Base-by-base conservation (phyloP, 1,139 yeast genomes). In the Yamadazyma sp. region DNA sequence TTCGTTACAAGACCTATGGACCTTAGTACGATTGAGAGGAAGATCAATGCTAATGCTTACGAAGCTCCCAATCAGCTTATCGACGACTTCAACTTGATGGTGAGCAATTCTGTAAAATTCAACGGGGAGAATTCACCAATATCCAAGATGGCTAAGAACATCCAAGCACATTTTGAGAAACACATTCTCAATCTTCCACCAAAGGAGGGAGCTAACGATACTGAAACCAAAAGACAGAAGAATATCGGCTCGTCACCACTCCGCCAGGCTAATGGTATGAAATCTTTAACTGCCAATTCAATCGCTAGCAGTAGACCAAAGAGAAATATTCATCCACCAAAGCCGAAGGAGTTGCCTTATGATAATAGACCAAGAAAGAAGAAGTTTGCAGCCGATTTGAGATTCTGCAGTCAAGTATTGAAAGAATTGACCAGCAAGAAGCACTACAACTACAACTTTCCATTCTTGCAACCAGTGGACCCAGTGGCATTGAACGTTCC, bases 281-380 rank as follows among this genome's bases (percentile, higher is more conserved):
- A 36, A 17, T 14, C 39, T 15, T 23, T 29, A 11, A 11, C 31
- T 3, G 43, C 76, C 36, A 72, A 67, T 40, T 69, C 75, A 5
- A 71, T 71, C 20, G 76, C 77, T 21, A 70, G 71, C 8, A 70
- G 64, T 30, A 76, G 98, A 49, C 97, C 98, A 31, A 90, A 90
- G 65, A 80, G 99, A 51, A 95, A 89, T 52, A 88, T 92, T 35
- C 97, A 90, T 57, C 98, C 98, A 3, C 98, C 98, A 38, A 85
- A 86, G 55, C 86, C 96, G 13, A 88, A 88, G 57, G 97, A 92
- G 59, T 78, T 90, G 59, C 95, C 96, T 3, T 88, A 88, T 54
- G 96, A 88, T 55, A 78, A 78, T 30, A 80, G 94, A 57, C 98
- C 97, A 34, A 79, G 95, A 48, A 86, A 88, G 62, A 90, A 92